These are phyloP conservation scores for Mollisiaceae sp. DNA, from an alignment of 2,329 filamentous ascomycete species.

Conservation along the genomic window DNA sequence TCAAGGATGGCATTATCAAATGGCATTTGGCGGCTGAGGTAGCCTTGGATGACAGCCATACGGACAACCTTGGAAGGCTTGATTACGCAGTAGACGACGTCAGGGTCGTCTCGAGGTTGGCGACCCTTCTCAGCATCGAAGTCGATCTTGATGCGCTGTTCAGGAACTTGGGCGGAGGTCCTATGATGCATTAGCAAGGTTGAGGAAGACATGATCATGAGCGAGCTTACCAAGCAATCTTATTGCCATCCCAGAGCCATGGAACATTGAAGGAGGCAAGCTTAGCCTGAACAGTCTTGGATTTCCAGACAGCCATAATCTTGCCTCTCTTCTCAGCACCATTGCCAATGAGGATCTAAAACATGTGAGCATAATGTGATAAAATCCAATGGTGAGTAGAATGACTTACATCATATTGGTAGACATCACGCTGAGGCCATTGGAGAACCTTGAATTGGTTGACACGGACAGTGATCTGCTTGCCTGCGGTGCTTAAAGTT, in stretches of 20 bases:
- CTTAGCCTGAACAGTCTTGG: constrained; percentile 59
- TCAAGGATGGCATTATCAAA: constrained; percentile 75
- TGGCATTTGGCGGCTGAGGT: constrained; percentile 62
- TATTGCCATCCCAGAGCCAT: constrained; percentile 83
- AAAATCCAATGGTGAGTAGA: constrained; percentile 6
- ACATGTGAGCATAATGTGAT: constrained; percentile 6
- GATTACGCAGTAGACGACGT: constrained; percentile 66
- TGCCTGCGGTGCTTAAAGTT: constrained; percentile 63
- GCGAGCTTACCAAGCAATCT: constrained; percentile 76
- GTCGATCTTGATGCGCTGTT: constrained; percentile 67
- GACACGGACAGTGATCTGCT: constrained; percentile 58
- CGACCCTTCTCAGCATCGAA: constrained; percentile 67
- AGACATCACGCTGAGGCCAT: constrained; percentile 66
- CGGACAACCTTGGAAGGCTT: constrained; percentile 70
- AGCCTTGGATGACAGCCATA: constrained; percentile 68
- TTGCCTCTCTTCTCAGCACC: constrained; percentile 67
- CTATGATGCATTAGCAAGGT: constrained; percentile 28
- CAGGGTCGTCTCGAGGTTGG: constrained; percentile 33
- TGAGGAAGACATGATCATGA: constrained; percentile 9
- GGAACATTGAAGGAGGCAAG: constrained; percentile 51
- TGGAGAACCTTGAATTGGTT: constrained; percentile 76
- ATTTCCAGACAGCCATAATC: constrained; percentile 78
- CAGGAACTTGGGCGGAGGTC: constrained; percentile 49
- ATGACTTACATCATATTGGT: constrained; percentile 82
- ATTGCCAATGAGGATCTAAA: constrained; percentile 68